Base-by-base conservation (phyloP, 768 basidiomycete species). In the Mycena rebaudengoi region DNA sequence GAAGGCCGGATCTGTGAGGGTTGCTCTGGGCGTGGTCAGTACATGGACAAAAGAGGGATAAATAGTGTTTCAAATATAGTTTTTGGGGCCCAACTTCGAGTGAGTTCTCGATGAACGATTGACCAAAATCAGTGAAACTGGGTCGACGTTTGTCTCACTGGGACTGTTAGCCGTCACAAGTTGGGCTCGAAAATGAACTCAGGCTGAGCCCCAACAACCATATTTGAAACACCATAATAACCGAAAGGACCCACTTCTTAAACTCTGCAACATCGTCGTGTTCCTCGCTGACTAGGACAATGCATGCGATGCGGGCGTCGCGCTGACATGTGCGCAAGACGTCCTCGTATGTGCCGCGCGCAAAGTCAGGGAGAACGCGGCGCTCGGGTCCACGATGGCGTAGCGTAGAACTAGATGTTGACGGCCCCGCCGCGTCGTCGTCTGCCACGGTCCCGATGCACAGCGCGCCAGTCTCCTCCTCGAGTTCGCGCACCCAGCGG, bases 241-340 rank as follows among this genome's bases (percentile, higher is more conserved):
- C n/a, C n/a, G n/a, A n/a, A n/a, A n/a, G n/a, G n/a, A 69, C 85
- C 23, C 25, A 91, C 91, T 89, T 85, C 76, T 96, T 96, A 80
- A 98, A 98, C 65, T 89, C 90, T 2, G 88, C 79, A 23, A 91
- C 91, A 66, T 95, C 90, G 72, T 98, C 95, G 69, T 99, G 96
- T 72, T 98, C 96, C 35, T 89, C 88, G 69, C 92, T 95, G 60
- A 94, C 89, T 29, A 99, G 80, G 4, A 98, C 76, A 3, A 96
- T 85, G 69, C 95, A 93, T 0, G 90, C 90, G 52, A 98, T 83
- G 73, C 86, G 87, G 21, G 82, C 78, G 43, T 96, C 91, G 50
- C 82, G 85, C 72, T 94, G 87, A 62, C 94, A 92, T 37, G 75
- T 71, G 53, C 86, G 82, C 64, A 97, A 76, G 39, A 90, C 91